Base-by-base conservation (phyloP, 2,329 filamentous ascomycete species). In the Beauveria rudraprayagi region DNA sequence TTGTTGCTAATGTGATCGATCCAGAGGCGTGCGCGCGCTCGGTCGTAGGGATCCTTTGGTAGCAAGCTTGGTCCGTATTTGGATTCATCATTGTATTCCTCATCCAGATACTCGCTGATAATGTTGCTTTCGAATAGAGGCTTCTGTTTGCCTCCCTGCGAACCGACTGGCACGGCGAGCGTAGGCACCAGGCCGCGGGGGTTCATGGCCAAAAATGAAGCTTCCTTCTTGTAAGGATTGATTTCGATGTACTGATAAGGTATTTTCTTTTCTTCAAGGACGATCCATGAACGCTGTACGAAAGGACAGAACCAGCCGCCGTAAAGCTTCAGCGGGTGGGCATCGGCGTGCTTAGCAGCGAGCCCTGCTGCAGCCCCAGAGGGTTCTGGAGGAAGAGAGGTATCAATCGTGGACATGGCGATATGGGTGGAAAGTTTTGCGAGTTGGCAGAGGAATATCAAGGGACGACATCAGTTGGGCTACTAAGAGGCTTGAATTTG, bases 171-270 rank as follows among this genome's bases (percentile, higher is more conserved):
- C 14, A 84, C 78, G 1, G 74, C 80, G 1, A 92, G 77, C 0
- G 89, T 91, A 0, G 90, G 90, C 1, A 92, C 86, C 1, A 92
- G 78, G 1, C 89, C 89, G 14, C 88, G 83, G 0, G 89, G 89
- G 69, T 93, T 93, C 64, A 92, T 77, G 9, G 80, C 78, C 24
- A 92, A 77, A 30, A 92, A 86, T 1, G 82, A 84, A 3, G 82
- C 73, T 0, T 83, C 84, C 68, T 92, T 92, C 71, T 86, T 77
- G 76, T 92, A 92, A 0, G 89, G 89, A 71, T 92, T 91, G 62
- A 91, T 86, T 76, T 90, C 87, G 65, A 89, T 78, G 71, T 90
- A 91, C 74, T 92, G 85, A 70, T 92, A 87, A 17, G 83, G 82
- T 34, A 91, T 87, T 2, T 78, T 74, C 71, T 92, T 92, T 70